Base-by-base conservation (phyloP, 495 filamentous ascomycete species). In the Penicillium atrosanguineum region DNA sequence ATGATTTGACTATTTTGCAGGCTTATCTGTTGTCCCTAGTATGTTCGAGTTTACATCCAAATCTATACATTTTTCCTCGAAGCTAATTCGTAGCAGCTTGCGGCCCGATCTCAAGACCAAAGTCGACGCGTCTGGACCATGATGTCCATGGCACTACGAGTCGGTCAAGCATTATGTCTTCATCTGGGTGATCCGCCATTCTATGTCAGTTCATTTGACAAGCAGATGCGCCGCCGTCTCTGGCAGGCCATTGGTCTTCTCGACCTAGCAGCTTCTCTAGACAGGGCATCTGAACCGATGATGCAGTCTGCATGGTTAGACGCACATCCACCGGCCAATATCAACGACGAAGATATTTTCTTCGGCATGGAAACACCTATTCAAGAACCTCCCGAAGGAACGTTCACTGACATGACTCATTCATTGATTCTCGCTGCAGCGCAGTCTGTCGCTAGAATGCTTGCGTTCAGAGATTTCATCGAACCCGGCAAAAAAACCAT, bases 121-220 rank as follows among this genome's bases (percentile, higher is more conserved):
- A 68, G 61, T 49, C 63, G 70, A 48, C 63, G 70, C 44, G 61
- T 69, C n/a, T 83, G 80, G 79, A 83, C 79, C 44, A 73, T 89
- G 60, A 78, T 86, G 2, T 82, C 83, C 19, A 79, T 91, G 41
- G 84, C 81, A 0, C 79, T 89, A 5, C 79, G 87, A 44, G 81
- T 88, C 21, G 86, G 80, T 2, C 86, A 89, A 61, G 79, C 84
- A 9, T 68, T 89, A 20, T 86, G 80, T 19, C 77, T 90, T 21
- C 84, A 91, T 51, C 71, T 69, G 19, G 28, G 60, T 6, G 57
- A 65, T 3, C 69, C 71, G 4, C 65, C 71, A 15, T 74, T 73
- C 18, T 48, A 60, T 0, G 58, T 74, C 12, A 57, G 45, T 1
- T 61, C 66, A 0, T 69, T 74, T 19, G 69, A 73, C 26, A 60